These are phyloP conservation scores for Fusarium drepaniforme DNA, from an alignment of 2,329 filamentous ascomycete genomes.

Conservation along the genomic window DNA sequence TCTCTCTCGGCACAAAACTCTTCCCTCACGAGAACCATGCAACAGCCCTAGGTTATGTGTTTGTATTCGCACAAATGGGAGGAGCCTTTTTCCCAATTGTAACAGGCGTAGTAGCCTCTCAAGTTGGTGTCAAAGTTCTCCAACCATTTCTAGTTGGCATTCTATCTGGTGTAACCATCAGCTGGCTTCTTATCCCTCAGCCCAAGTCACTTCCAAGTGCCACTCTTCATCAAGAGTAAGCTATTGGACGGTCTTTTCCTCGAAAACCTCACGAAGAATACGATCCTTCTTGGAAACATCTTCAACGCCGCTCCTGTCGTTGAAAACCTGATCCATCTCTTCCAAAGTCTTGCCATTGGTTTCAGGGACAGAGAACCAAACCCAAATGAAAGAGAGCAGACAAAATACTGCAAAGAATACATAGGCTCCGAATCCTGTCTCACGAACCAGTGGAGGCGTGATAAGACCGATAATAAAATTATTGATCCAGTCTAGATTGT, in stretches of 20 bases:
- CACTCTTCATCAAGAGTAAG: background rate
- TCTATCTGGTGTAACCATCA: background rate
- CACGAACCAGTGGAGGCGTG: constrained; percentile 59
- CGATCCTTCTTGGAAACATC: constrained; percentile 40
- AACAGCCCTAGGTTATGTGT: background rate
- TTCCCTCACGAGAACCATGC: background rate
- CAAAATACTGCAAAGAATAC: constrained; percentile 71
- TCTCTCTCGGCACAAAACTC: background rate
- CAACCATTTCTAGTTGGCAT: background rate
- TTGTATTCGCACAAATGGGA: constrained; percentile 2
- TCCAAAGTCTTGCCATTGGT: constrained; percentile 67
- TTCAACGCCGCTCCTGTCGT: constrained; percentile 14
- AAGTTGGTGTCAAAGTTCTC: background rate
- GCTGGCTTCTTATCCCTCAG: background rate
- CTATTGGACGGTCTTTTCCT: background rate
- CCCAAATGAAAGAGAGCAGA: constrained; percentile 65
- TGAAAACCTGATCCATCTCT: constrained; percentile 49
- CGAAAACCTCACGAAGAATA: background rate
- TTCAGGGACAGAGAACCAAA: constrained; percentile 66
- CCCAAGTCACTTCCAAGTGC: background rate
- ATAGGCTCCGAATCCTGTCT: constrained; percentile 63
- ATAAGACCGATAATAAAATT: constrained; percentile 15
- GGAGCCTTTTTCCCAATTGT: background rate
- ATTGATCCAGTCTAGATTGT: background rate
- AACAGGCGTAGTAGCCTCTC: background rate